Percentiles rank a stretch among this genome's conserved stretches.
Conservation (phyloP, 108 stramenopile species). For the Phaeodactylum tricornutum region DNA sequence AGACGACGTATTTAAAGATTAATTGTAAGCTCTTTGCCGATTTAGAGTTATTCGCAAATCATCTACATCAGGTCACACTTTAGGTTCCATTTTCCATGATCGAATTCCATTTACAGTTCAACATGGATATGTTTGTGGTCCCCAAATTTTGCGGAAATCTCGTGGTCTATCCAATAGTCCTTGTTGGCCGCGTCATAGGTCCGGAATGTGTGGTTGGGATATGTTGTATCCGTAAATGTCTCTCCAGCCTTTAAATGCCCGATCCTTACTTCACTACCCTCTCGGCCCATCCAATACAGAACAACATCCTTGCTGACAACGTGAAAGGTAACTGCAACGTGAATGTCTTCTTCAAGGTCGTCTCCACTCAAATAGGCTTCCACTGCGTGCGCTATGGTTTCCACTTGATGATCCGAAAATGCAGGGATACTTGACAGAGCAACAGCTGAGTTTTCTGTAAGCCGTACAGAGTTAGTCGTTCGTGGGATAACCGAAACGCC, state of each 20-base stretch:
- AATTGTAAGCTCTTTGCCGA: too few species aligned
- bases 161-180: slow-evolving; percentile 16
- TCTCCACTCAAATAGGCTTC: slow-evolving; percentile 35
- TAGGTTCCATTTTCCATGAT: background rate
- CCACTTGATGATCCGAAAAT: slow-evolving; percentile 23
- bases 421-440: slow-evolving; percentile 25
- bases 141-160: slow-evolving; percentile 28
- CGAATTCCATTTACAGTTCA: slow-evolving; percentile 17
- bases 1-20: too few species aligned
- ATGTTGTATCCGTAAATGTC: slow-evolving; percentile 25
- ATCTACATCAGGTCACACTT: background rate
- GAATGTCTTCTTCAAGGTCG: slow-evolving; percentile 30
- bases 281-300: slow-evolving; percentile 36
- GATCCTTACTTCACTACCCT: slow-evolving; percentile 28
- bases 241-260: slow-evolving; percentile 21
- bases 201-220: slow-evolving; percentile 32
- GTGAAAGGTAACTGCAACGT: slow-evolving; percentile 23
- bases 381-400: slow-evolving; percentile 25
- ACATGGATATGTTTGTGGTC: slow-evolving; percentile 37
- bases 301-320: slow-evolving; percentile 25
- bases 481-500: slow-evolving; percentile 41
- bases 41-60: too few species aligned
- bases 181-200: slow-evolving; percentile 20
- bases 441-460: slow-evolving; percentile 35
- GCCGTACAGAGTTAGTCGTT: slow-evolving; percentile 24